Percentiles rank a stretch among this genome's conserved stretches.
Conservation (phyloP, 2,329 filamentous ascomycete genomes). For the Trichoderma atroviride region DNA sequence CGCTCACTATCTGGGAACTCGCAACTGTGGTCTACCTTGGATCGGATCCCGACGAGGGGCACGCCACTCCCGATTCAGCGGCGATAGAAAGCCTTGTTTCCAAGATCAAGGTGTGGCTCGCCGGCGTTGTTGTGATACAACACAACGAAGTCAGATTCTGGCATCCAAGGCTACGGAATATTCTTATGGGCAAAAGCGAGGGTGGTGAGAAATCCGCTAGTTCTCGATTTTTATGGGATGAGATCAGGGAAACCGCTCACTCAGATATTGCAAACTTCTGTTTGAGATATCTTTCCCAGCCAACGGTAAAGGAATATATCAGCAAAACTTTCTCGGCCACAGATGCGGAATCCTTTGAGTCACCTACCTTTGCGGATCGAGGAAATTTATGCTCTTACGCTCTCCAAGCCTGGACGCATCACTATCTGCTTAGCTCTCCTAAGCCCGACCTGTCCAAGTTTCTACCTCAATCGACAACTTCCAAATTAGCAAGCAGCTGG, state of each 20-base stretch:
- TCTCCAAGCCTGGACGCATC: conserved; percentile 27
- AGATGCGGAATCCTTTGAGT: conserved; percentile 14
- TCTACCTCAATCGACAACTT: background rate
- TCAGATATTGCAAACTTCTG: conserved; percentile 22
- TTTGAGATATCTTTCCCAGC: conserved; percentile 24
- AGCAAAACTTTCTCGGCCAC: conserved; percentile 7
- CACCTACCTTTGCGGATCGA: conserved; percentile 20
- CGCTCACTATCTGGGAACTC: conserved; percentile 26
- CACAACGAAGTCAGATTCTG: conserved; percentile 26
- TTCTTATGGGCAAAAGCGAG: conserved; percentile 5
- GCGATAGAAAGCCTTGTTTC: conserved; percentile 13
- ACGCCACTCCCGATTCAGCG: background rate
- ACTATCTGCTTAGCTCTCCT: conserved; percentile 15
- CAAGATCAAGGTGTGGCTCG: conserved; percentile 26
- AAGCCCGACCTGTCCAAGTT: conserved; percentile 11
- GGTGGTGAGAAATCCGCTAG: background rate
- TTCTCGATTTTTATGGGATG: conserved; percentile 15
- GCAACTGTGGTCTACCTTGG: conserved; percentile 23
- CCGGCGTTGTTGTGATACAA: conserved; percentile 25
- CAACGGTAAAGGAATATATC: conserved; percentile 20
- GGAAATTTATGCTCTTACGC: conserved; percentile 25
- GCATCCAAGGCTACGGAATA: conserved; percentile 22
- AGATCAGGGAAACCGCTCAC: conserved; percentile 23
- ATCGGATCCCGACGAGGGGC: conserved; percentile 1
- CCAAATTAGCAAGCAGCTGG: conserved; percentile 12